A percentile compares a stretch with the other conserved stretches of the same genome.
phyloP scores from a whole-genome alignment of 148 eudicot species.

The Cornus suecica region DNA sequence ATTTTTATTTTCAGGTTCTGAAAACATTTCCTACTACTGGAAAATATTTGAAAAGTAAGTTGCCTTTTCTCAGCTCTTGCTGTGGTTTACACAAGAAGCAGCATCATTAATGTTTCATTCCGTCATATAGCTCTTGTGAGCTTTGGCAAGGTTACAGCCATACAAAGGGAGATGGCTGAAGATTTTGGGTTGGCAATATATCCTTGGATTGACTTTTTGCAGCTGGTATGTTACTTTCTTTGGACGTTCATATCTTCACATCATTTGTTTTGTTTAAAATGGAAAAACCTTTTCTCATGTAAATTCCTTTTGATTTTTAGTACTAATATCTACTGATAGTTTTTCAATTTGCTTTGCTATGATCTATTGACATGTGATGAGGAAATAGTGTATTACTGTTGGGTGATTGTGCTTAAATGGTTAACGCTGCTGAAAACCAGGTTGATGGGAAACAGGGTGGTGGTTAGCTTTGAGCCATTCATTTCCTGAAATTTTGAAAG shows the following conservation, averaged over 20 bases:
- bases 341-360: conserved; percentile 2
- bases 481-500: neutral
- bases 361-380: neutral
- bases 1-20: conserved; percentile 38
- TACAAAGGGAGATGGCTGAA: conserved; percentile 44
- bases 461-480: neutral
- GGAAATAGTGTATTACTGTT: neutral
- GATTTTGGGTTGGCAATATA: conserved; percentile 37
- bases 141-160: conserved; percentile 44
- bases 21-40: conserved; percentile 51
- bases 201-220: conserved; percentile 63
- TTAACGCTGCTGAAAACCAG: neutral
- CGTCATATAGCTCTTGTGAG: conserved; percentile 60
- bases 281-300: neutral
- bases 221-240: conserved; percentile 35
- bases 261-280: neutral
- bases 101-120: conserved; percentile 1
- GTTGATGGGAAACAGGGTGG: neutral
- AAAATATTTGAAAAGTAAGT: conserved; percentile 57
- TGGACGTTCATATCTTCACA: neutral
- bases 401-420: neutral
- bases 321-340: neutral
- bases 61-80: conserved; percentile 3
- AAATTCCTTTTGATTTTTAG: neutral
- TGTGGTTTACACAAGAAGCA: neutral